Conservation (phyloP, 2,329 filamentous ascomycete species). For the Sporothrix sp. region DNA sequence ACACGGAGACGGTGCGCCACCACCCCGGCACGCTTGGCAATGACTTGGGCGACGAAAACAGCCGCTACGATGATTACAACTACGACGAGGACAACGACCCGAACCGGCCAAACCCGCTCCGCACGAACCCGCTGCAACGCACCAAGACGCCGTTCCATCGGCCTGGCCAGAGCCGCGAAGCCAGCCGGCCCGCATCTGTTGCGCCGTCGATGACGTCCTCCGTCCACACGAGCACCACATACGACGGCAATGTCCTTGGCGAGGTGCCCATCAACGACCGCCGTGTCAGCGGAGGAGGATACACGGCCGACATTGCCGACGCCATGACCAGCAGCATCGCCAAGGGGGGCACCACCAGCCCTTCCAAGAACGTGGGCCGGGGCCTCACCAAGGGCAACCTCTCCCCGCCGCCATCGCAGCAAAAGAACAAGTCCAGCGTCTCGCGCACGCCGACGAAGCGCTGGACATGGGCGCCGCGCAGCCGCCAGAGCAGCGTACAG, state of each 20-base stretch:
- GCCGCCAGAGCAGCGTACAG: conserved; percentile 38
- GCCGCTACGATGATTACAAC: conserved; percentile 20
- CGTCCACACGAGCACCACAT: conserved; percentile 12
- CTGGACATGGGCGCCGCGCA: conserved; percentile 16
- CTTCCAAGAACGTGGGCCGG: neutral
- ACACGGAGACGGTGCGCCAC: conserved; percentile 28
- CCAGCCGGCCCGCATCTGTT: conserved; percentile 22
- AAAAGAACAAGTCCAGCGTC: neutral
- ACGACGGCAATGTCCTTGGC: conserved; percentile 26
- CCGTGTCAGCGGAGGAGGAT: conserved; percentile 33
- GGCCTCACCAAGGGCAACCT: conserved; percentile 2
- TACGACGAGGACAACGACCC: conserved; percentile 21
- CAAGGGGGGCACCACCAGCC: neutral
- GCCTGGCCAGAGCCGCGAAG: conserved; percentile 18
- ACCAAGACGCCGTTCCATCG: conserved; percentile 22
- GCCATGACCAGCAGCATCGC: neutral
- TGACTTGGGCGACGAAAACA: conserved; percentile 28
- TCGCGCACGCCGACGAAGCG: conserved; percentile 14
- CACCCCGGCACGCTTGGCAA: conserved; percentile 30
- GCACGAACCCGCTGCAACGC: conserved; percentile 35
- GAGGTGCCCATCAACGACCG: conserved; percentile 38
- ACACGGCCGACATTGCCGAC: conserved; percentile 14
- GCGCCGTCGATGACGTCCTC: conserved; percentile 16
- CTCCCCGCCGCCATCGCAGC: conserved; percentile 4
- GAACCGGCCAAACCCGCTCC: conserved; percentile 43